A percentile compares a stretch with the other conserved stretches of the same genome.
Evolutionary conservation across 2,329 filamentous ascomycete genomes (phyloP).

Genomic region (Aspergillus cejpii): DNA sequence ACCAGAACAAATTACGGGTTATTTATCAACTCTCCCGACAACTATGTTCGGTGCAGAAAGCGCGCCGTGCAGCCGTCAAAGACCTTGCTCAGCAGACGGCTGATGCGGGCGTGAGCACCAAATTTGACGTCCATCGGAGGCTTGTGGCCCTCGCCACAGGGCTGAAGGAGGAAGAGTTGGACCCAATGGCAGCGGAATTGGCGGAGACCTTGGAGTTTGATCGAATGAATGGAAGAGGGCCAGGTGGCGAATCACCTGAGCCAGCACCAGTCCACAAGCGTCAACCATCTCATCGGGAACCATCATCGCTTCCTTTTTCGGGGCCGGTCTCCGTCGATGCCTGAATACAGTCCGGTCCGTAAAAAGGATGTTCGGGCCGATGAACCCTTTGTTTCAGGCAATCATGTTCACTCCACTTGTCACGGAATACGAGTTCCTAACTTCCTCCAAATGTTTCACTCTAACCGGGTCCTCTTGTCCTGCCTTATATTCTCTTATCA

Average conservation of each 20-base stretch:
- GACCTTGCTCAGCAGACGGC: conserved; percentile 41
- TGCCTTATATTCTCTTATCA: conserved; percentile 1
- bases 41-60: conserved; percentile 30
- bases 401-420: no score
- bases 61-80: conserved; percentile 31
- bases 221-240: conserved; percentile 34
- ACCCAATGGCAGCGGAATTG: conserved; percentile 43
- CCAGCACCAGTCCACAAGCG: conserved; percentile 23
- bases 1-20: conserved; percentile 27
- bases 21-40: conserved; percentile 29
- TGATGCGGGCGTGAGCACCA: conserved; percentile 42
- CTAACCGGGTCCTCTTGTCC: background rate
- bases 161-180: conserved; percentile 43
- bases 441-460: no score
- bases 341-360: no score
- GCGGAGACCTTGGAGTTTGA: conserved; percentile 43
- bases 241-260: conserved; percentile 25
- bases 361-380: no score
- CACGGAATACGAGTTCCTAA: no score
- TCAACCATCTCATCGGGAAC: conserved; percentile 19
- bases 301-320: conserved; percentile 22
- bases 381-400: no score
- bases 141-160: conserved; percentile 44
- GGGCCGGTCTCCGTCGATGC: conserved; percentile 32
- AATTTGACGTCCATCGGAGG: conserved; percentile 43